A percentile compares a stretch with the other conserved stretches of the same genome.
Conservation (phyloP, 805 yeast species). For the Myxozyma kluyveri region DNA sequence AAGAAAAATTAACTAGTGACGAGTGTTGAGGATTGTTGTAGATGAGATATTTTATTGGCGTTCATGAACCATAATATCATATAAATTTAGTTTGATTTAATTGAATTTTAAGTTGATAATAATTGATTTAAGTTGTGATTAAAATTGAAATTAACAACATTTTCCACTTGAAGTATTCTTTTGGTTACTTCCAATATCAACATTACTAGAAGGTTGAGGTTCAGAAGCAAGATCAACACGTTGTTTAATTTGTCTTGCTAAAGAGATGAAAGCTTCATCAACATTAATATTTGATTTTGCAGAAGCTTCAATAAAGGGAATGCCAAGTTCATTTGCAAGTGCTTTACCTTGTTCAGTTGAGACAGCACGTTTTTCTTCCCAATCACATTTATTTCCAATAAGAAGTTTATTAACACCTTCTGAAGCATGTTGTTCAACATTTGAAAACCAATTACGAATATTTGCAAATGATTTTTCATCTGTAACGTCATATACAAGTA, state of each 20-base stretch:
- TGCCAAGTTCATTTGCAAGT: slow-evolving; percentile 78
- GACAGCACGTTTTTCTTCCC: slow-evolving; percentile 73
- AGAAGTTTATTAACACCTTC: slow-evolving; percentile 92
- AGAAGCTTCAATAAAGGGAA: slow-evolving; percentile 93
- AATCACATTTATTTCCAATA: slow-evolving; percentile 93
- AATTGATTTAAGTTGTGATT: not conserved
- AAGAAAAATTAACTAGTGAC: too few relatives aligned
- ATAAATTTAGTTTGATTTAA: not conserved
- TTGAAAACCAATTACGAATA: slow-evolving; percentile 91
- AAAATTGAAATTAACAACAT: slow-evolving; percentile 35
- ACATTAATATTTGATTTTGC: slow-evolving; percentile 93
- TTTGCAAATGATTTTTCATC: slow-evolving; percentile 94
- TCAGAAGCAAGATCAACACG: slow-evolving; percentile 55
- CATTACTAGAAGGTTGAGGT: slow-evolving; percentile 33
- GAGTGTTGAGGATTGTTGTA: too few relatives aligned
- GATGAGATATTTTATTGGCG: not conserved
- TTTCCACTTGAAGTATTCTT: slow-evolving; percentile 33
- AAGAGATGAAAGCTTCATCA: slow-evolving; percentile 83
- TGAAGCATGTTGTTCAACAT: slow-evolving; percentile 93
- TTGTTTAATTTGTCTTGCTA: slow-evolving; percentile 49
- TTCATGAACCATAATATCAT: not conserved
- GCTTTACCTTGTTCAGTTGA: slow-evolving; percentile 86
- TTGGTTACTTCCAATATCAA: slow-evolving; percentile 34
- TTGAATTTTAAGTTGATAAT: not conserved
- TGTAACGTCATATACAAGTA: slow-evolving; percentile 94